phyloP scores from a whole-genome alignment of 495 filamentous ascomycete species.

The Podospora australis region DNA sequence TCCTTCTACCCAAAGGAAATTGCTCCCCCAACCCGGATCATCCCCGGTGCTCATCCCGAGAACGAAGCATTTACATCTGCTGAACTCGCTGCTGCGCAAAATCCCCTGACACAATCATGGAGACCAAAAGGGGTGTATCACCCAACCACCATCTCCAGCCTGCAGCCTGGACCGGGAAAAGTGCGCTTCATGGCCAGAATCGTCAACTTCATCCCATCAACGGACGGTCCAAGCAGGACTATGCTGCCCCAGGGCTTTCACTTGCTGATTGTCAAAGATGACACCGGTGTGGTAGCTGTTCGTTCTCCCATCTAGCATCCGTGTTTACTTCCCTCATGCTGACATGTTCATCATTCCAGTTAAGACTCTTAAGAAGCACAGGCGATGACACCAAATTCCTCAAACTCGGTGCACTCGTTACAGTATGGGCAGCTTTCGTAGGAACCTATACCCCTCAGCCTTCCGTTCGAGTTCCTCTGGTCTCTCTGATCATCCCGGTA shows the following conservation, averaged over 20 bases:
- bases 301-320: no score
- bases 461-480: constrained; percentile 2
- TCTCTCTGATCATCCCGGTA: constrained; percentile 14
- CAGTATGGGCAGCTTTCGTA: constrained; percentile 38
- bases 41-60: background rate
- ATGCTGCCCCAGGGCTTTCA: constrained; percentile 38
- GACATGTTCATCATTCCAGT: constrained; percentile 17
- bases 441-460: constrained; percentile 12
- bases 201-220: constrained; percentile 48
- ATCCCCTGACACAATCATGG: constrained; percentile 35
- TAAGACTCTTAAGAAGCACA: constrained; percentile 38
- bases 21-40: background rate
- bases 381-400: constrained; percentile 26
- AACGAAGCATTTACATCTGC: constrained; percentile 4
- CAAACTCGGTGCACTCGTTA: constrained; percentile 35
- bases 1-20: constrained; percentile 43
- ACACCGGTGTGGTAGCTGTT: constrained; percentile 51
- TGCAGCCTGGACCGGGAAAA: constrained; percentile 45
- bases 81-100: constrained; percentile 2
- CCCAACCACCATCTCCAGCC: constrained; percentile 40
- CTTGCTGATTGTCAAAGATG: constrained; percentile 52
- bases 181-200: constrained; percentile 53
- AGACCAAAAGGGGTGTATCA: constrained; percentile 49
- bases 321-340: no score
- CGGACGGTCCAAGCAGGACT: constrained; percentile 27